These are phyloP conservation scores for Jatropha podagrica DNA, from an alignment of 441 rosid species.

Conservation along the genomic window DNA sequence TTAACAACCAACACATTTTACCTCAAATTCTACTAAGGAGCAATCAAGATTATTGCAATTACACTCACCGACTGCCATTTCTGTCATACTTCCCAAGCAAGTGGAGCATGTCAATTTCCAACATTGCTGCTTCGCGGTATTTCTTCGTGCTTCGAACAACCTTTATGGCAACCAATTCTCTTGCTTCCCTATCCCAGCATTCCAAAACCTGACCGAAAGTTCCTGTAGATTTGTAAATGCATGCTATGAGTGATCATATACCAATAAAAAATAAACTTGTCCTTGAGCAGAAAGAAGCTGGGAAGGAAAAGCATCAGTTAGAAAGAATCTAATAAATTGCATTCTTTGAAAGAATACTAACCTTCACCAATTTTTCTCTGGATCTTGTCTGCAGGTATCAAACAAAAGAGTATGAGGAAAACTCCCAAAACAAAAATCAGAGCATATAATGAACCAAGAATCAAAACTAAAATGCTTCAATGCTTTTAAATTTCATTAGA, in stretches of 20 bases:
- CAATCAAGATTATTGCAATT: conserved; percentile 15
- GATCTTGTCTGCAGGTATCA: conserved; percentile 53
- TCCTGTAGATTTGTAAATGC: conserved; percentile 36
- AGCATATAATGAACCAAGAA: not conserved
- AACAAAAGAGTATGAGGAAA: conserved; percentile 18
- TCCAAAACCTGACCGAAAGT: conserved; percentile 74
- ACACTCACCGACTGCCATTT: conserved; percentile 53
- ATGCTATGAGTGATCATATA: conserved; percentile 2
- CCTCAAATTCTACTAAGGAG: conserved; percentile 15
- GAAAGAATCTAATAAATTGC: not conserved
- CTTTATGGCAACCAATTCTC: conserved; percentile 64
- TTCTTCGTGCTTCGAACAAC: conserved; percentile 62
- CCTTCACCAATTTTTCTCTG: conserved; percentile 74
- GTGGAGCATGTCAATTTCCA: conserved; percentile 62
- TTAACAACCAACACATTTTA: conserved; percentile 30
- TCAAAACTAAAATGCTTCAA: conserved; percentile 5
- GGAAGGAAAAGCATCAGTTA: not conserved
- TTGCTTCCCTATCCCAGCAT: conserved; percentile 69
- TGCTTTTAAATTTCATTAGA: not conserved
- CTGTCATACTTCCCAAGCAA: conserved; percentile 55
- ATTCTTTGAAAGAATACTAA: conserved; percentile 19
- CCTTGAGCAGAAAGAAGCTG: not conserved
- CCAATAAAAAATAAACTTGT: not conserved
- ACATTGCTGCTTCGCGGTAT: conserved; percentile 65
- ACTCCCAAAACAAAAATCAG: conserved; percentile 4